Percentiles rank a stretch among this genome's conserved stretches.
These are phyloP conservation scores for Phialophora verrucosa DNA, from an alignment of 2,329 filamentous ascomycete species.

Conservation along the genomic window DNA sequence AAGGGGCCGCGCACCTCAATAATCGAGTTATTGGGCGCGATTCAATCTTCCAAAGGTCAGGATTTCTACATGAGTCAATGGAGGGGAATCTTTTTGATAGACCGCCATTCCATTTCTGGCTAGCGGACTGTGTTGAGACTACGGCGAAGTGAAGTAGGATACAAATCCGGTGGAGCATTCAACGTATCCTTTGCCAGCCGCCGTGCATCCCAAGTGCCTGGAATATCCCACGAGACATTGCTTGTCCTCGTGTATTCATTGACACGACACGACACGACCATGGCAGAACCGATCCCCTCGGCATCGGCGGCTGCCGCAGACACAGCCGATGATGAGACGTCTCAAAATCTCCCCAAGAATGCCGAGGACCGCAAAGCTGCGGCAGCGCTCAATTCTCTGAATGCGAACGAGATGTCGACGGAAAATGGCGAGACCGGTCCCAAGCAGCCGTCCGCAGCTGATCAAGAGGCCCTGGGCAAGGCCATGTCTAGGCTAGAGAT, in stretches of 20 bases:
- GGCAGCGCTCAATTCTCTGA: constrained; percentile 55
- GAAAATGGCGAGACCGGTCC: constrained; percentile 43
- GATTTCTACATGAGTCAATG: background rate
- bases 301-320: constrained; percentile 47
- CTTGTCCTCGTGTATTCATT: background rate
- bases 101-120: constrained; percentile 14
- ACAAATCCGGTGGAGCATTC: constrained; percentile 4
- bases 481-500: constrained; percentile 58
- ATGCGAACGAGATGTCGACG: constrained; percentile 48
- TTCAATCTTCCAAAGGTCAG: background rate
- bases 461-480: constrained; percentile 57
- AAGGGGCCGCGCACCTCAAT: background rate
- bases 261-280: constrained; percentile 45
- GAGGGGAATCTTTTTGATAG: background rate
- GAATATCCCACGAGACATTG: background rate
- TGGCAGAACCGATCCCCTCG: constrained; percentile 54
- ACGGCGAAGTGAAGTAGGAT: background rate
- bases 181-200: background rate
- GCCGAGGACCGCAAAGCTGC: constrained; percentile 59
- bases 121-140: background rate
- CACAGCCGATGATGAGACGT: constrained; percentile 41
- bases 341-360: constrained; percentile 47
- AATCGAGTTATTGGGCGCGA: background rate
- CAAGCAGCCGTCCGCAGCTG: constrained; percentile 44
- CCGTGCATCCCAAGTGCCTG: background rate